phyloP scores from a whole-genome alignment of 768 basidiomycete species.

The Dendrothele bispora region DNA sequence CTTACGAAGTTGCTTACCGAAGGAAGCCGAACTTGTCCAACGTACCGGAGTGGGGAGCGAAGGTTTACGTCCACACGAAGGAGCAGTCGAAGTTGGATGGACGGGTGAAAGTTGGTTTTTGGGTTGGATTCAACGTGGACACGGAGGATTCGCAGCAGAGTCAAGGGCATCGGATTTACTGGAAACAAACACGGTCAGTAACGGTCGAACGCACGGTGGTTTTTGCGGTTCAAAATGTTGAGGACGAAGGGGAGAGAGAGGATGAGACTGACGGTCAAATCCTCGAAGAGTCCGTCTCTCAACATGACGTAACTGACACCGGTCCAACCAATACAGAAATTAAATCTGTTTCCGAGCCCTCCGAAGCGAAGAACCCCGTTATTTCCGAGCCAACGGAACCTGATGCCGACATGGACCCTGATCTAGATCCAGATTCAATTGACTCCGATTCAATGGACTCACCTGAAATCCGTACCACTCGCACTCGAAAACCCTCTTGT shows the following conservation, averaged over 20 bases:
- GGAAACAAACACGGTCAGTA: slow-evolving; percentile 19
- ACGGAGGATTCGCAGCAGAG: slow-evolving; percentile 15
- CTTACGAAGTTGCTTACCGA: slow-evolving; percentile 16
- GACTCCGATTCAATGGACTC: background rate
- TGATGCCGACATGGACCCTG: no score
- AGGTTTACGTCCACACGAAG: slow-evolving; percentile 15
- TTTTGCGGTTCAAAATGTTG: slow-evolving; percentile 1
- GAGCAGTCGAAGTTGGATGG: slow-evolving; percentile 11
- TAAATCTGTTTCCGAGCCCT: background rate
- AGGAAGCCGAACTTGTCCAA: slow-evolving; percentile 23
- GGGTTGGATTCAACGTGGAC: slow-evolving; percentile 14
- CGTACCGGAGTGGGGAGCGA: slow-evolving; percentile 23
- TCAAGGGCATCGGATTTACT: slow-evolving; percentile 22
- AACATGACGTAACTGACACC: background rate
- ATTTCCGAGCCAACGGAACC: no score
- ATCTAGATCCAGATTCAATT: background rate
- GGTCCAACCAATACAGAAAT: background rate
- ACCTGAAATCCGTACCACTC: background rate
- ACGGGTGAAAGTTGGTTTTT: slow-evolving; percentile 11
- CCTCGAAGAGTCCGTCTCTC: background rate
- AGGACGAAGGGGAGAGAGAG: slow-evolving; percentile 12
- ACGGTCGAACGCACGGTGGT: slow-evolving; percentile 15
- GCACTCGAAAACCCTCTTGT: background rate
- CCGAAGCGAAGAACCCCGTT: background rate
- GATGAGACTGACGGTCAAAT: slow-evolving; percentile 17